Conservation (phyloP, 805 yeast species). For the Teunomyces tritomae region DNA sequence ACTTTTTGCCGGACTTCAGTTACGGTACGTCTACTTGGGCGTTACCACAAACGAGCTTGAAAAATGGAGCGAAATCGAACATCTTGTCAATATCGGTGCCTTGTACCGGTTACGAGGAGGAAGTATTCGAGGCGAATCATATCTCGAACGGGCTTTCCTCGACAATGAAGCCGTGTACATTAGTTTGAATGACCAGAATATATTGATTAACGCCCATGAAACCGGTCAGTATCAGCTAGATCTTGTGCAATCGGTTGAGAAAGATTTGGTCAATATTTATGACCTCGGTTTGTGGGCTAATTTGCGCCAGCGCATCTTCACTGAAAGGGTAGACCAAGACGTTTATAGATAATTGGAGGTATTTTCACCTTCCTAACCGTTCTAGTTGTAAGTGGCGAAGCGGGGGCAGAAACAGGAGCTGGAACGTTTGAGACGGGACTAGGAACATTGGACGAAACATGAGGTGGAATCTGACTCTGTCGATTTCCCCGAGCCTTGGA, state of each 20-base stretch:
- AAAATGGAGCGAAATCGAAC: constrained; percentile 68
- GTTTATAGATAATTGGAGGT: constrained; percentile 13
- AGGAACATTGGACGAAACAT: background rate
- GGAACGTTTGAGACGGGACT: background rate
- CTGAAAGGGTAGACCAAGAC: constrained; percentile 10
- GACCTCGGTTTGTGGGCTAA: constrained; percentile 49
- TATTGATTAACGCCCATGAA: constrained; percentile 17
- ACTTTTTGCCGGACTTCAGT: constrained; percentile 32
- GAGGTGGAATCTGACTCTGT: background rate
- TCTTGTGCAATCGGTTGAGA: constrained; percentile 22
- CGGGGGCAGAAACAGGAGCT: background rate
- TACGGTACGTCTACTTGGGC: constrained; percentile 56
- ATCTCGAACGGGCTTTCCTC: constrained; percentile 11
- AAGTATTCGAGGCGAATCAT: constrained; percentile 8
- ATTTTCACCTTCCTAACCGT: constrained; percentile 5
- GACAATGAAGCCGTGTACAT: constrained; percentile 22
- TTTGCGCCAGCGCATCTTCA: constrained; percentile 28
- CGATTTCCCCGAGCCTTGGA: no score
- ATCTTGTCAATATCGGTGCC: constrained; percentile 25
- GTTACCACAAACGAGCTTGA: constrained; percentile 72
- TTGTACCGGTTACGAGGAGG: constrained; percentile 6
- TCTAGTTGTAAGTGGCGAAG: background rate
- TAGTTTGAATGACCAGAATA: constrained; percentile 24
- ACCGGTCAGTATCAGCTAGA: constrained; percentile 9
- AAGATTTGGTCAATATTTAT: constrained; percentile 43